Percentiles rank a stretch among this genome's conserved stretches.
Conservation (phyloP, 2,329 filamentous ascomycete species). For the Chaetothyriales sp. region DNA sequence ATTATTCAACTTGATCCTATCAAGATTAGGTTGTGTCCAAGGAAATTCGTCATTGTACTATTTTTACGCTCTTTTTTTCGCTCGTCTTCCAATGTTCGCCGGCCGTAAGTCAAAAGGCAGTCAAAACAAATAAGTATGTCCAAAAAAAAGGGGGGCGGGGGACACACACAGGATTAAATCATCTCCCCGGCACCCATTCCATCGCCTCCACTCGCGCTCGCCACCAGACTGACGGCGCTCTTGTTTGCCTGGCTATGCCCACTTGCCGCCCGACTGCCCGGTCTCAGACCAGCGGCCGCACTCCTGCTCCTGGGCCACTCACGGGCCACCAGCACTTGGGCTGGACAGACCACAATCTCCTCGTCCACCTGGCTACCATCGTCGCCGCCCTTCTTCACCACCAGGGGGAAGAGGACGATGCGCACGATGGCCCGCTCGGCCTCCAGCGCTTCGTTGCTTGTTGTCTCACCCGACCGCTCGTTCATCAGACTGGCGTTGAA, state of each 20-base stretch:
- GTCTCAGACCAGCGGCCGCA: background rate
- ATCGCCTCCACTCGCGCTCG: background rate
- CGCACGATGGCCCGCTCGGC: slow-evolving; percentile 62
- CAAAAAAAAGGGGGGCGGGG: too few relatives aligned
- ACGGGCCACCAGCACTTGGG: slow-evolving; percentile 70
- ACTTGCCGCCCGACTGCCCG: background rate
- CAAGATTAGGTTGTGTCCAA: too few relatives aligned
- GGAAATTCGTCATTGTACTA: too few relatives aligned
- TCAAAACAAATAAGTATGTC: too few relatives aligned
- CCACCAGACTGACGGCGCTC: background rate
- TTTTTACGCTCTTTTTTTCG: too few relatives aligned
- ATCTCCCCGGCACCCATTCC: background rate
- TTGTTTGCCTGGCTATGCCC: background rate
- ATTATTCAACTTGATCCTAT: too few relatives aligned
- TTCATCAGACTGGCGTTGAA: slow-evolving; percentile 96
- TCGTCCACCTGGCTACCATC: slow-evolving; percentile 65
- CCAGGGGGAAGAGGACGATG: slow-evolving; percentile 85
- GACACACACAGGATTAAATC: background rate
- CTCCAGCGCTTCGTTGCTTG: slow-evolving; percentile 67
- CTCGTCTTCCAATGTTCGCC: too few relatives aligned
- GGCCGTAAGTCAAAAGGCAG: background rate
- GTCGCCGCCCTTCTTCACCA: slow-evolving; percentile 67
- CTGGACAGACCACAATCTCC: slow-evolving; percentile 87
- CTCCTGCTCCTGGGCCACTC: slow-evolving; percentile 26
- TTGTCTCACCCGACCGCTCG: slow-evolving; percentile 60